Evolutionary conservation across 768 basidiomycete species (phyloP), one percentile per base, ranked within the genome.

Genomic region (Leccinum aurantiacum): DNA sequence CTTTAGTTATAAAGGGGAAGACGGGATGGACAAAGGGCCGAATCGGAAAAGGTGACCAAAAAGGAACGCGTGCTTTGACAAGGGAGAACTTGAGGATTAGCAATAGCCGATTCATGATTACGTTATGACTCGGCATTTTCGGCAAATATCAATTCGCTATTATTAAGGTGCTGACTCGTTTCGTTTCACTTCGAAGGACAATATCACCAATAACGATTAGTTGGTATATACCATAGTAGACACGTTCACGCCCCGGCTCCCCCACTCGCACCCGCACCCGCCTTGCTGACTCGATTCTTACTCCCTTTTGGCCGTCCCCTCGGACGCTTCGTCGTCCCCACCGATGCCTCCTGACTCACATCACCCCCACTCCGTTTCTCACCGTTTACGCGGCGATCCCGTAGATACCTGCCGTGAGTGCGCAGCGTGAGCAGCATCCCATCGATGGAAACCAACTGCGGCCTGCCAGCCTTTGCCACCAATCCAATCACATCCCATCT

Each of bases 281-380:
- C 9, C 54, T 56, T 69, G 52, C 66, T 61, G 0, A 62, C 62
- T 52, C 73, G 71, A 31, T 88, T 89, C 72, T 86, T 88, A 69
- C 88, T 90, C 2, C 88, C 88, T 66, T 85, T 87, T 35, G 88
- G 88, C 9, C 88, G 75, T 27, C 88, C 88, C 47, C 88, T 76
- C 0, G 87, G 84, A 14, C 86, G 73, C 62, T 88, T 89, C 7
- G 69, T 65, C 14, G 71, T 63, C 1, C 66, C 61, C 38, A 63
- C 27, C 6, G 69, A 55, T 17, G 44, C 76, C 69, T 70, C 79
- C 75, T 60, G 61, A 49, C 53, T 70, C 62, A 62, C 64, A 48
- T 64, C 69, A 60, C 61, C 54, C 31, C 58, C 63, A 53, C 55
- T 69, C 37, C 76, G 71, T 50, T 75, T 77, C 62, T 74, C 69